Percentiles rank a stretch among this genome's conserved stretches.
Conservation (phyloP, 2,329 filamentous ascomycete genomes). For the Alternaria novae-zelandiae region DNA sequence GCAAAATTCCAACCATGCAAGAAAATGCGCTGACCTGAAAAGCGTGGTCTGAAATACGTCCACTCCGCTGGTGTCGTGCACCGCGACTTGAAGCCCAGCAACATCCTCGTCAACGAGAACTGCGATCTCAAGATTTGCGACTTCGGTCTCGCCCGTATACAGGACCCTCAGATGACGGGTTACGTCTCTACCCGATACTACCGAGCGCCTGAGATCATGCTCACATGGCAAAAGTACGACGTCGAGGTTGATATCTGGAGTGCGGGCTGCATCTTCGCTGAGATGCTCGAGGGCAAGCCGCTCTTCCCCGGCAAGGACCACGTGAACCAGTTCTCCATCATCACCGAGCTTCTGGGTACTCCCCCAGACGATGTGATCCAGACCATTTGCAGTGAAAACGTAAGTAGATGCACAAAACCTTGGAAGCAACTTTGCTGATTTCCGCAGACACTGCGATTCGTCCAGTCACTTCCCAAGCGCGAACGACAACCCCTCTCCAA, state of each 20-base stretch:
- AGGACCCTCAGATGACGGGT: constrained; percentile 99
- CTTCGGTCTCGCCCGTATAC: constrained; percentile 94
- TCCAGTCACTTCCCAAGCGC: constrained; percentile 94
- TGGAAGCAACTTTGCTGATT: constrained; percentile 21
- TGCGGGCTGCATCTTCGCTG: constrained; percentile 97
- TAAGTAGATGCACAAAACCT: constrained; percentile 48
- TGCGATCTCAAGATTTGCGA: constrained; percentile 99
- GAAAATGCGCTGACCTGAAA: constrained; percentile 28
- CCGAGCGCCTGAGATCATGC: constrained; percentile 98
- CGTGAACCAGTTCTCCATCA: constrained; percentile 99
- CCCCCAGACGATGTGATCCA: constrained; percentile 98
- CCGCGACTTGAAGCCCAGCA: constrained; percentile 96
- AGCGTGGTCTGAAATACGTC: constrained; percentile 98
- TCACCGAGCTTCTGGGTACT: constrained; percentile 94
- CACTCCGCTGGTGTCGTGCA: constrained; percentile 98
- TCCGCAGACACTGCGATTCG: constrained; percentile 85
- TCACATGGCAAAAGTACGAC: constrained; percentile 99
- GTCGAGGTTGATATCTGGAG: constrained; percentile 99
- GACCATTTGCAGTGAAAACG: constrained; percentile 97
- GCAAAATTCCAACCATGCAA: constrained; percentile 63
- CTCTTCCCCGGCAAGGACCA: constrained; percentile 99
- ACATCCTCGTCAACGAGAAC: constrained; percentile 99
- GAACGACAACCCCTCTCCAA: constrained; percentile 83
- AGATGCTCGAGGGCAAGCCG: constrained; percentile 99
- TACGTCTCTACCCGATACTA: constrained; percentile 99